phyloP scores from a whole-genome alignment of 495 filamentous ascomycete species.

The Darksidea phi region DNA sequence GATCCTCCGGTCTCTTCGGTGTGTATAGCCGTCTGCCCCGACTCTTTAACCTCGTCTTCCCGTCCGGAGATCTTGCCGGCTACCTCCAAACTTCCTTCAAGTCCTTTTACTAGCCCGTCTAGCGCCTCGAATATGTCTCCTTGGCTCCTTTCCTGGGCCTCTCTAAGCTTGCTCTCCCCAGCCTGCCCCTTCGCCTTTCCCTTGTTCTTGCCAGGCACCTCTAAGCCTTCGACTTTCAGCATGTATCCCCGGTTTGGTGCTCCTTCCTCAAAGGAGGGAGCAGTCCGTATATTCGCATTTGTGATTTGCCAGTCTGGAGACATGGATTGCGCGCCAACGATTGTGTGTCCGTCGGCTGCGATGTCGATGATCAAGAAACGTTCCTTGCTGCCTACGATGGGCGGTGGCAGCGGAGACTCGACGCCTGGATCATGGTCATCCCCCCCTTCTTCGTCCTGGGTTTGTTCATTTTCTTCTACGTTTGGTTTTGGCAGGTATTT shows the following conservation, averaged over 20 bases:
- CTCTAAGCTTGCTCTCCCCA: constrained; percentile 27
- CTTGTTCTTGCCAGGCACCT: constrained; percentile 19
- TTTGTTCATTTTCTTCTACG: neutral
- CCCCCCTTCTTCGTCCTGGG: neutral
- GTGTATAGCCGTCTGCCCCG: constrained; percentile 6
- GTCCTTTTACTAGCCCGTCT: constrained; percentile 25
- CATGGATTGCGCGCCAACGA: constrained; percentile 38
- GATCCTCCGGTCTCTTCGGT: neutral
- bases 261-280: constrained; percentile 42
- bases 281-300: constrained; percentile 29
- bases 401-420: constrained; percentile 32
- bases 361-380: constrained; percentile 43
- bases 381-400: constrained; percentile 36
- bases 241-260: constrained; percentile 33
- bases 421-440: constrained; percentile 7
- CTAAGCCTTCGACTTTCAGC: constrained; percentile 39
- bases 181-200: constrained; percentile 21
- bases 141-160: constrained; percentile 19
- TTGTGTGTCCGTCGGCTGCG: constrained; percentile 38
- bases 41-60: constrained; percentile 17
- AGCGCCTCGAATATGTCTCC: constrained; percentile 35
- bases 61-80: constrained; percentile 32
- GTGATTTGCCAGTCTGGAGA: constrained; percentile 42
- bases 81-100: constrained; percentile 32
- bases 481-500: constrained; percentile 14